Evolutionary conservation across 345 rosid genomes (phyloP), one percentile per base, ranked within the genome.

Genomic region (Cardiospermum halicacabum): DNA sequence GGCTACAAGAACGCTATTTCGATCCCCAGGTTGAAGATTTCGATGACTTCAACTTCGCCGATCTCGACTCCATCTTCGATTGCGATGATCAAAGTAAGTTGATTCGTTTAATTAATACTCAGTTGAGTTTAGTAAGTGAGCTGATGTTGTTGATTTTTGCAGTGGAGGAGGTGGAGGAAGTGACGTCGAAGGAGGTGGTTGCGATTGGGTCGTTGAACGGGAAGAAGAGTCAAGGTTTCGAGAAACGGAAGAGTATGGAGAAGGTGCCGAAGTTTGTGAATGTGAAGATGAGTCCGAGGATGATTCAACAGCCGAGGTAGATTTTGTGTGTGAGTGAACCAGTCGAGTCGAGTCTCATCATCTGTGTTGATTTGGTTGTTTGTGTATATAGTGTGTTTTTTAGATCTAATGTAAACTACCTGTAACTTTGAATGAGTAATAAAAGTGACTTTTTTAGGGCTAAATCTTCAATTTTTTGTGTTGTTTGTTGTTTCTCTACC

Each of bases 221-320:
- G 87, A 39, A 69, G 11, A 74, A 70, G 56, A 75, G 75, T 32
- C 65, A 67, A 49, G 68, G 19, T 8, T 66, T 64, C 25, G 73
- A 60, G 64, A 66, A 72, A 39, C 82, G 78, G 19, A 80, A 73
- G 72, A 66, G 40, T 34, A 21, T 16, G 8, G 84, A 78, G 75
- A 86, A 84, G 67, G 80, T 68, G 1, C 82, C 84, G 26, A 86
- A 78, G 84, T 72, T 84, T 48, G 80, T 84, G 75, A 78, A 24
- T 45, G 66, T 66, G 74, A 86, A 66, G 68, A 34, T 86, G 84
- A 77, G 78, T 77, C 92, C 92, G 11, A 72, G 84, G 75, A 69
- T 34, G 73, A 86, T 86, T 75, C 87, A 86, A 70, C 92, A 86
- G 68, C 92, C 89, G 21, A 59, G 82, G 72, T 80, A 78, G 79